Evolutionary conservation across 306 rosid species (phyloP), one percentile per base, ranked within the genome.

Genomic region (Erythrophleum fordii): DNA sequence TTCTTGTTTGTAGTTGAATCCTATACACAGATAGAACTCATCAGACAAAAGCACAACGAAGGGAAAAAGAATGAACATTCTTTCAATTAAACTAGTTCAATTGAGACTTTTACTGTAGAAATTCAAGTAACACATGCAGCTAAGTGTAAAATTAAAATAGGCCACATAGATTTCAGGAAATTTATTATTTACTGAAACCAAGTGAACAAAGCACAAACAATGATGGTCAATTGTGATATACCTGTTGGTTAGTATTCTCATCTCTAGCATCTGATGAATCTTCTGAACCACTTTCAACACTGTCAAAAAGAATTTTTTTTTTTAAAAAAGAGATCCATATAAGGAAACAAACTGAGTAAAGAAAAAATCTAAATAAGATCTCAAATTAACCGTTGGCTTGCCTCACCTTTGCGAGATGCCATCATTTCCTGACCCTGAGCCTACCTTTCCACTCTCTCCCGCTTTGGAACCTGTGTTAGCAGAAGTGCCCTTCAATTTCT

Each of bases 351-450:
- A 73, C 5, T 42, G 69, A 81, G 74, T 39, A 69, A 69, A 67
- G 7, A 26, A 41, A 25, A 80, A 86, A 16, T 64, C 59, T 23
- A 41, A 46, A 77, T 68, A 72, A 68, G 56, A 64, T 76, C 42
- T 79, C 37, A 45, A 83, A 66, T 39, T 77, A 83, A 77, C 69
- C 9, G 48, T 60, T 48, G 71, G 77, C 61, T 76, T 83, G 75
- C 77, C 81, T 76, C 80, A 96, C 99, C 99, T 96, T 84, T 90
- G 98, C 29, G 99, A 95, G 66, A 86, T 85, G 26, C 89, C 97
- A 74, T 96, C 99, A 66, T 95, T 95, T 74, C 97, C 97, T 25
- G 99, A 93, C 76, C 93, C 95, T 23, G 99, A 93, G 78, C 92
- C 91, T 44, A 88, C 94, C 86, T 93, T 96, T 76, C 88, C 93